phyloP scores from a whole-genome alignment of 2,329 filamentous ascomycete genomes.

The Escovopsis sp. region DNA sequence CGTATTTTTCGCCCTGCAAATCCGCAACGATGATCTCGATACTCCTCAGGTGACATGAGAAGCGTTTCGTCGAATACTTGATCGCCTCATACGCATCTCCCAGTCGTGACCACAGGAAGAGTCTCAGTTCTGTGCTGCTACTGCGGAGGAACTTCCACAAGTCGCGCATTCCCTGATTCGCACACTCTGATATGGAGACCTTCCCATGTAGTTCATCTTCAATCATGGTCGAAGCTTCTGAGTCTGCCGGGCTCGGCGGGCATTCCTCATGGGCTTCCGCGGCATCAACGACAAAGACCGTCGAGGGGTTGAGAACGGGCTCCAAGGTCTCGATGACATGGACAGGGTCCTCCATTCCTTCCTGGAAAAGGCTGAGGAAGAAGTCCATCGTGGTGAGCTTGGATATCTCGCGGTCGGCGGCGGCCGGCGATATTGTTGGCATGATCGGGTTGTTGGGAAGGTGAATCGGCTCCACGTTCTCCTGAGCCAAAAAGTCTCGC shows the following conservation, averaged over 20 bases:
- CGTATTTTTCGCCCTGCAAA: constrained; percentile 47
- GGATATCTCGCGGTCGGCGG: constrained; percentile 79
- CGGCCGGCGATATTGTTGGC: constrained; percentile 69
- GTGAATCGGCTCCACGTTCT: constrained; percentile 31
- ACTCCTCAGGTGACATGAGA: constrained; percentile 74
- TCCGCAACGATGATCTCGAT: constrained; percentile 67
- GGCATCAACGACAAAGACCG: constrained; percentile 28
- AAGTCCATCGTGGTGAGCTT: constrained; percentile 94
- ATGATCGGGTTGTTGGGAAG: constrained; percentile 81
- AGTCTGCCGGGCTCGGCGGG: constrained; percentile 5
- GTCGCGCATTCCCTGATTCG: constrained; percentile 49
- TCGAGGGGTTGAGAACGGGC: constrained; percentile 67
- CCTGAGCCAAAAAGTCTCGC: constrained; percentile 33
- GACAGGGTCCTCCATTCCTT: constrained; percentile 66
- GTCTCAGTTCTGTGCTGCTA: constrained; percentile 66
- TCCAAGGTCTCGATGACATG: constrained; percentile 84
- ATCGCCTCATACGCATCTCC: constrained; percentile 79
- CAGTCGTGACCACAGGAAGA: constrained; percentile 85
- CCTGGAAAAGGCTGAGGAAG: constrained; percentile 77
- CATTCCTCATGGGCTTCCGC: not conserved
- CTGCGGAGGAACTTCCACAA: constrained; percentile 74
- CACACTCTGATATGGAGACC: constrained; percentile 33
- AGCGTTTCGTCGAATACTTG: constrained; percentile 71
- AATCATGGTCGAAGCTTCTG: constrained; percentile 5
- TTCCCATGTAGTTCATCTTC: constrained; percentile 7